Conservation (phyloP, 345 rosid species). For the Eucalyptus regnans region DNA sequence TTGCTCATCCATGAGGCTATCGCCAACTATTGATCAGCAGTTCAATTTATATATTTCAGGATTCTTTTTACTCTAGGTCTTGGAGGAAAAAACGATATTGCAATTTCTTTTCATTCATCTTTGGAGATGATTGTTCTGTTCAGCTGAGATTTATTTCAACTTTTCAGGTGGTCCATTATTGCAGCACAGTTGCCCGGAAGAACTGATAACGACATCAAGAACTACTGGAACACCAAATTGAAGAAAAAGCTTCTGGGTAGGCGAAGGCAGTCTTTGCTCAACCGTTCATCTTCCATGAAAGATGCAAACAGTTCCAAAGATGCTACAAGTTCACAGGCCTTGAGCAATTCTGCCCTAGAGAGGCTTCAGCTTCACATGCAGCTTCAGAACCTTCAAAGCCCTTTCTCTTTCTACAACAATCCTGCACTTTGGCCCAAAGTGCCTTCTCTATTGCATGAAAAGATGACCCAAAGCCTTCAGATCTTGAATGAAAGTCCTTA, state of each 20-base stretch:
- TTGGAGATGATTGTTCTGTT: not conserved
- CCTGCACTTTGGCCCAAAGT: conserved; percentile 78
- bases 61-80: not conserved
- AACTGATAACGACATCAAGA: conserved; percentile 7
- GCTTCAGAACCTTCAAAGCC: conserved; percentile 57
- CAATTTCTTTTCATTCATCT: not conserved
- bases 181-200: conserved; percentile 6
- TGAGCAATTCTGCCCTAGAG: conserved; percentile 83
- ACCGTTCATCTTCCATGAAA: not conserved
- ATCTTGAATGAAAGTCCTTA: conserved; percentile 3
- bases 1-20: not conserved
- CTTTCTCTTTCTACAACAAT: conserved; percentile 50
- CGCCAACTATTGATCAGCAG: not conserved
- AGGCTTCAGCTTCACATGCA: conserved; percentile 93
- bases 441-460: conserved; percentile 20
- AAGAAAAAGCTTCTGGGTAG: conserved; percentile 6
- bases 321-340: conserved; percentile 21
- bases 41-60: not conserved
- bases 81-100: not conserved
- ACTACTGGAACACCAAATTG: conserved; percentile 7
- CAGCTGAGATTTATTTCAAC: not conserved
- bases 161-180: conserved; percentile 4
- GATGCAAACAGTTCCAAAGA: conserved; percentile 3
- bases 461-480: conserved; percentile 20
- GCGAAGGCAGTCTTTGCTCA: not conserved